Evolutionary conservation across 257 asterid genomes (phyloP).

Genomic region (Euphrasia confusa): DNA sequence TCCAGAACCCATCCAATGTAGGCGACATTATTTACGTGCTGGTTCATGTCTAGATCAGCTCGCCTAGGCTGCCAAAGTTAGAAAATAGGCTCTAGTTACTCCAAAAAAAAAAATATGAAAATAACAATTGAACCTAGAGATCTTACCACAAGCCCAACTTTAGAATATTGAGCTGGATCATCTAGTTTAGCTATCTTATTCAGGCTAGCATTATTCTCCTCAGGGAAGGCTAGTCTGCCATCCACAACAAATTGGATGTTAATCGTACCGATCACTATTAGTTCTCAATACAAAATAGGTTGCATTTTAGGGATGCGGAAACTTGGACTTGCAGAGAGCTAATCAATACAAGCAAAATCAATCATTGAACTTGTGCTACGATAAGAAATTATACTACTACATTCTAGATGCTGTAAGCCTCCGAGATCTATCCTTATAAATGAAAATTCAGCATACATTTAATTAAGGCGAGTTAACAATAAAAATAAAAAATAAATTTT

Average conservation of each 20-base stretch:
- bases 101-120: not conserved
- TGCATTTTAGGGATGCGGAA: slow-evolving; percentile 6
- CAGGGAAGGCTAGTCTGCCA: slow-evolving; percentile 81
- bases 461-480: not conserved
- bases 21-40: slow-evolving; percentile 85
- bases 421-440: not conserved
- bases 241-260: slow-evolving; percentile 20
- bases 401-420: not conserved
- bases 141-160: slow-evolving; percentile 78
- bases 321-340: not conserved
- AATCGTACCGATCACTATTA: slow-evolving; percentile 1
- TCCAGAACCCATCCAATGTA: slow-evolving; percentile 97
- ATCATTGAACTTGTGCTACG: not conserved
- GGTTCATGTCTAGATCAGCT: slow-evolving; percentile 95
- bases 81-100: slow-evolving; percentile 8
- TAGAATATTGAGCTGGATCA: slow-evolving; percentile 63
- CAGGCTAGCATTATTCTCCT: slow-evolving; percentile 82
- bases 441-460: slow-evolving; percentile 3
- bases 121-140: slow-evolving; percentile 1
- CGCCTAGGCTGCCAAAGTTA: slow-evolving; percentile 69
- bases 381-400: not conserved
- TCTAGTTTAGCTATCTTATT: slow-evolving; percentile 83
- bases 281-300: slow-evolving; percentile 1
- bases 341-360: not conserved
- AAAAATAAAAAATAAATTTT: not conserved